These are phyloP conservation scores for Eucalyptus cloeziana DNA, from an alignment of 345 rosid species.

Conservation along the genomic window DNA sequence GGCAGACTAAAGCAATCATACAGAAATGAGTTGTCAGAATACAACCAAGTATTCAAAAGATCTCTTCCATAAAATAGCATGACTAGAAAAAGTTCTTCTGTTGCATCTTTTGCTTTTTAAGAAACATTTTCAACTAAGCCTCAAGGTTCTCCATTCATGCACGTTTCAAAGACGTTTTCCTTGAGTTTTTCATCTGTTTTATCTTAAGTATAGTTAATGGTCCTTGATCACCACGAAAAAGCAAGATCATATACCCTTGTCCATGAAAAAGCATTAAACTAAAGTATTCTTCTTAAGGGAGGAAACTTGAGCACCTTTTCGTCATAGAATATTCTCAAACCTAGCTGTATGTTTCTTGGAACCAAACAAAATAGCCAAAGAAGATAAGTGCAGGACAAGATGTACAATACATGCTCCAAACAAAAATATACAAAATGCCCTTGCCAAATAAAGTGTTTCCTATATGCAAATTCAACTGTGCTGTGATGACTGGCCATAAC, in stretches of 20 bases:
- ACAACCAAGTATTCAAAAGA: neutral
- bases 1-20: neutral
- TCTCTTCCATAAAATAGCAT: neutral
- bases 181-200: neutral
- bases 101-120: neutral
- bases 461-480: neutral
- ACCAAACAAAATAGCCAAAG: neutral
- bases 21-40: neutral
- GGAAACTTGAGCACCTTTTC: neutral
- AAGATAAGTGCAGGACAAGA: neutral
- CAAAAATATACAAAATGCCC: neutral
- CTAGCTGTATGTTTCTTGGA: neutral
- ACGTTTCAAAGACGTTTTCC: neutral
- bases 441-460: neutral
- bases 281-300: neutral
- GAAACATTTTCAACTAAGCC: neutral
- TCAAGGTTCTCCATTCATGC: neutral
- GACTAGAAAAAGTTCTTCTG: neutral
- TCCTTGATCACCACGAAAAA: neutral
- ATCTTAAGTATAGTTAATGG: neutral
- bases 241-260: neutral
- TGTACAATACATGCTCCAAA: neutral
- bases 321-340: neutral
- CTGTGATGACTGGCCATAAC: neutral
- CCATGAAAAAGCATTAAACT: neutral